Evolutionary conservation across 768 basidiomycete genomes (phyloP), one percentile per base, ranked within the genome.

Genomic region (Collybiopsis confluens): DNA sequence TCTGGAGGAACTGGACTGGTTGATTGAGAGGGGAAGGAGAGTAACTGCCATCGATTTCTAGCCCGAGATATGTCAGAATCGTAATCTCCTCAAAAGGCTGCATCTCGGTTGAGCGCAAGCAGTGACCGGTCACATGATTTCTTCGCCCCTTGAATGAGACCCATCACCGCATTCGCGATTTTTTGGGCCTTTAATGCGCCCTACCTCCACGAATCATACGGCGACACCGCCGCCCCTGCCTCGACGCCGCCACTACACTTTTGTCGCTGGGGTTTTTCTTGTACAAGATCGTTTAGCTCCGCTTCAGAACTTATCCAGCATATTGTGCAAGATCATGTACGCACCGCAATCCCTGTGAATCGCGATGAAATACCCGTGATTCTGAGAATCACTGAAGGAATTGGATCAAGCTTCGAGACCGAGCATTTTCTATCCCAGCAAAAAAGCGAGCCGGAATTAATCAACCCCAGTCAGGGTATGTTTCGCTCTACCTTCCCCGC

Each of bases 1-100:
- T 73, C 8, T 61, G 64, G 52, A 93, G 76, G 65, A 93, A 93
- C 2, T 74, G 69, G 49, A 89, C 69, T 0, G 91, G 83, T 9
- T 77, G 73, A 4, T 63, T 59, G 24, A 69, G 64, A 11, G 90
- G 91, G 18, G 78, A 80, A 0, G 88, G 90, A 26, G 67, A 62
- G 61, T 86, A 84, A 21, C 43, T 47, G 1, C 52, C 46, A 59
- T 80, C 75, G 0, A 62, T 56, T 18, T 84, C 75, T 23, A 92
- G 75, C 7, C 78, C 82, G 10, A 93, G 73, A 63, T 80, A 82
- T 5, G 62, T 60, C 15, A 78, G 64, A 7, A 71, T 63, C 4
- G 66, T 58, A 33, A 54, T 64, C 56, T 68, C 68, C 59, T 74
- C 63, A 61, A 75, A 74, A 27, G 58, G 63, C 61, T 20, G 37